Conservation (phyloP, 768 basidiomycete genomes). For the Termitomyces sp. region DNA sequence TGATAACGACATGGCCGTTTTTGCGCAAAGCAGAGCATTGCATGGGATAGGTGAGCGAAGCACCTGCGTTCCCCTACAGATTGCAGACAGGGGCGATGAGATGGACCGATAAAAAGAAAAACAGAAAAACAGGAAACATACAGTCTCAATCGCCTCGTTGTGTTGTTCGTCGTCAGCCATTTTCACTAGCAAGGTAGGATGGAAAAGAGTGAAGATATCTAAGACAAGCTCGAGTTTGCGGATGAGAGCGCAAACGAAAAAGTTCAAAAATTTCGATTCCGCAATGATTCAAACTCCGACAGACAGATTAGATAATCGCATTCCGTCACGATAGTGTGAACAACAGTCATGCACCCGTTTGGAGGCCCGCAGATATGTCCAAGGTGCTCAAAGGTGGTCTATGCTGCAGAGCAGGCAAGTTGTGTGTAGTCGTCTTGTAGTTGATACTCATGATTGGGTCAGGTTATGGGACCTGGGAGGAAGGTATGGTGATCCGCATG, state of each 20-base stretch:
- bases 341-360: conserved; percentile 58
- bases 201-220: conserved; percentile 19
- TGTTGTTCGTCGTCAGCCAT: conserved; percentile 91
- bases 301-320: conserved; percentile 18
- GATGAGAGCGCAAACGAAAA: conserved; percentile 15
- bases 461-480: conserved; percentile 85
- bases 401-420: conserved; percentile 83
- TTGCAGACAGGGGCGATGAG: not conserved
- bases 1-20: conserved; percentile 94
- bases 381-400: conserved; percentile 70
- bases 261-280: conserved; percentile 18
- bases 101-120: conserved; percentile 1
- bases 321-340: not conserved
- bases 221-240: conserved; percentile 17
- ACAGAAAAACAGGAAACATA: conserved; percentile 23
- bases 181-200: conserved; percentile 26
- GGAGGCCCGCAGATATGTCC: conserved; percentile 71
- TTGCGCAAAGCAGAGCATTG: conserved; percentile 96
- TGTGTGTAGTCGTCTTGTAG: not conserved
- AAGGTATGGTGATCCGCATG: conserved; percentile 49
- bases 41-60: conserved; percentile 78
- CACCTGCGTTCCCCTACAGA: conserved; percentile 61
- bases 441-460: conserved; percentile 3
- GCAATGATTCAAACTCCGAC: conserved; percentile 16
- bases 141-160: conserved; percentile 84